A percentile compares a stretch with the other conserved stretches of the same genome.
phyloP scores from a whole-genome alignment of 805 yeast species.

The Suhomyces sp. region DNA sequence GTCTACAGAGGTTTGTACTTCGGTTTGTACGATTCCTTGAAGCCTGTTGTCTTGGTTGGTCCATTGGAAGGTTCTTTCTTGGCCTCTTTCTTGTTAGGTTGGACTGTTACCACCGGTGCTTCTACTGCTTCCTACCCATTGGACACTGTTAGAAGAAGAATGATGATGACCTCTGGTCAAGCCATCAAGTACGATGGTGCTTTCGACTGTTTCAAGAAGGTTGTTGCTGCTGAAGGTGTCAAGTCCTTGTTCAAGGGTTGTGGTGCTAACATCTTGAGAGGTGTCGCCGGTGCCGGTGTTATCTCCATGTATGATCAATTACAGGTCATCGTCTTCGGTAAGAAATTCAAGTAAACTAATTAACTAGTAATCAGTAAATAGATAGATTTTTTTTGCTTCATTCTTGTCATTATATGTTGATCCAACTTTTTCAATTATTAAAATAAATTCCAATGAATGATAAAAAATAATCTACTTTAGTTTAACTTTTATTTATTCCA shows the following conservation, averaged over 20 bases:
- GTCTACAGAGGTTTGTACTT: conserved; percentile 99
- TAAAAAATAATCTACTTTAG: neutral
- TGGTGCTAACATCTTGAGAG: conserved; percentile 99
- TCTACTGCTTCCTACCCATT: conserved; percentile 98
- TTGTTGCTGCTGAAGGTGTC: conserved; percentile 95
- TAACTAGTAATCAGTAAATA: conserved; percentile 6
- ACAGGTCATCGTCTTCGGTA: conserved; percentile 92
- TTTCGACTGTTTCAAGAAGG: conserved; percentile 85
- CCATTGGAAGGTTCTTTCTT: conserved; percentile 91
- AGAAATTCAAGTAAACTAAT: conserved; percentile 71
- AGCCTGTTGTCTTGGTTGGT: conserved; percentile 93
- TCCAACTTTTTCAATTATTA: neutral
- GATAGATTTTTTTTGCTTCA: conserved; percentile 2
- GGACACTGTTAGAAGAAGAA: conserved; percentile 99
- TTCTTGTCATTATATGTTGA: conserved; percentile 3
- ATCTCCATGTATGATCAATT: conserved; percentile 96
- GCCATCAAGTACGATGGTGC: conserved; percentile 96
- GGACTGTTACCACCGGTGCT: conserved; percentile 98
- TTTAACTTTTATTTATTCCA: conserved; percentile 1
- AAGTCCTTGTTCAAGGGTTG: conserved; percentile 95
- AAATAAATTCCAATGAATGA: neutral
- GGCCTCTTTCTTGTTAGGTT: conserved; percentile 94
- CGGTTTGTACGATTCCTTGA: conserved; percentile 95
- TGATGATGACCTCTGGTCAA: conserved; percentile 99
- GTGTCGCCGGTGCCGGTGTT: conserved; percentile 99